Evolutionary conservation across 257 asterid species (phyloP).

Genomic region (Prunella vulgaris): DNA sequence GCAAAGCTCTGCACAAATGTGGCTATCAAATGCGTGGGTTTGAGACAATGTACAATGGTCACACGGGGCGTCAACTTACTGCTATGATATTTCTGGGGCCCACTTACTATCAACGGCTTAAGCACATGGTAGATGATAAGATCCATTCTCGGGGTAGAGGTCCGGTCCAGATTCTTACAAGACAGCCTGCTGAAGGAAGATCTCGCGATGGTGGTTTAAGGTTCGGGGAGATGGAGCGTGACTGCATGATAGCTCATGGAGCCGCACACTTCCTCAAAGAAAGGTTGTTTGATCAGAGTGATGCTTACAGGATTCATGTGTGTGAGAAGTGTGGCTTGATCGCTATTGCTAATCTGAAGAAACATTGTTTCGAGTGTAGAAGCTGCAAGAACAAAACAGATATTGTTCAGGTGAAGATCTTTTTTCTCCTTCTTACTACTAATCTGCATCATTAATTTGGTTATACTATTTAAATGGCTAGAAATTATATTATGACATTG

Average conservation of each 20-base stretch:
- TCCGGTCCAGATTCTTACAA: conserved; percentile 69
- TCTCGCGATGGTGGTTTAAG: conserved; percentile 78
- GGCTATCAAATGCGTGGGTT: conserved; percentile 96
- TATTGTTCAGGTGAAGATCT: conserved; percentile 52
- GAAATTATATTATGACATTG: not conserved
- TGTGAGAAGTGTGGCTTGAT: conserved; percentile 70
- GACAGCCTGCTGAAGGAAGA: conserved; percentile 84
- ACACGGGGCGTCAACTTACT: conserved; percentile 68
- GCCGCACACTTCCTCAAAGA: conserved; percentile 80
- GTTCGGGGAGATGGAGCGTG: conserved; percentile 91
- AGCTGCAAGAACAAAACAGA: conserved; percentile 76
- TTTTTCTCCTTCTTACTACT: not conserved
- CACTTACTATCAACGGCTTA: conserved; percentile 87
- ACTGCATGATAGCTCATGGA: conserved; percentile 87
- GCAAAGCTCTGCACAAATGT: conserved; percentile 90
- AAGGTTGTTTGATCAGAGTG: conserved; percentile 78
- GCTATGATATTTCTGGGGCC: conserved; percentile 86
- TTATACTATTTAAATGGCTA: not conserved
- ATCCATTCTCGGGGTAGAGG: conserved; percentile 93
- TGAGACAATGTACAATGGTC: conserved; percentile 95
- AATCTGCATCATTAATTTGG: not conserved
- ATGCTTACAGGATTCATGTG: conserved; percentile 64
- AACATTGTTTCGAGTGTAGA: conserved; percentile 59
- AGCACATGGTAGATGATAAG: conserved; percentile 97
- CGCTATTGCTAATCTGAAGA: conserved; percentile 70